These are phyloP conservation scores for Lagerstroemia speciosa DNA, from an alignment of 345 rosid species.

Conservation along the genomic window DNA sequence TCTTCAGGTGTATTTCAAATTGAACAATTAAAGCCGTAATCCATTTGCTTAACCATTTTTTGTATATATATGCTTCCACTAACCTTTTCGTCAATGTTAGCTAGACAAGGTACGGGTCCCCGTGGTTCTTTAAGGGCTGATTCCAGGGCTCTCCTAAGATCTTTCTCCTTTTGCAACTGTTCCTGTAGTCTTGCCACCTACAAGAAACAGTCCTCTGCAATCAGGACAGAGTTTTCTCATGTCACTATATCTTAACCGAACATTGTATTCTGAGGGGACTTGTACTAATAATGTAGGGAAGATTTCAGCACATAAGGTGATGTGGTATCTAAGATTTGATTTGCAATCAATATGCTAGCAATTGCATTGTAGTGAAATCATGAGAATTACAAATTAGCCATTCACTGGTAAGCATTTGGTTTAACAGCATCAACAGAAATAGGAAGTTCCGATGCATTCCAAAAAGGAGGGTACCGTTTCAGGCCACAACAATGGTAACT, in stretches of 20 bases:
- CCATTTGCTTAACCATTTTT: background rate
- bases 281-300: background rate
- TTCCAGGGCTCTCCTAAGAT: constrained; percentile 53
- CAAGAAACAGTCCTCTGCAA: constrained; percentile 2
- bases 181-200: constrained; percentile 81
- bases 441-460: background rate
- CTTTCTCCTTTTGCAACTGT: constrained; percentile 67
- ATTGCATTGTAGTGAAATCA: background rate
- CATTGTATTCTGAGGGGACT: background rate
- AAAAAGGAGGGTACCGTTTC: background rate
- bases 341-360: too few species aligned
- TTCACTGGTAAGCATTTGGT: background rate
- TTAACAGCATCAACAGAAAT: background rate
- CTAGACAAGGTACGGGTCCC: constrained; percentile 28
- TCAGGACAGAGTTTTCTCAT: background rate
- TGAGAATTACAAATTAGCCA: background rate
- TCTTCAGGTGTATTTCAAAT: constrained; percentile 22
- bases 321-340: background rate
- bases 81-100: constrained; percentile 53
- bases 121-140: constrained; percentile 42
- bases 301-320: background rate
- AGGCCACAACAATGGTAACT: background rate
- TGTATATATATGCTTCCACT: background rate
- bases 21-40: constrained; percentile 3
- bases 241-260: background rate